Percentiles rank a stretch among this genome's conserved stretches.
Evolutionary conservation across 192 early-diverging fungal genomes (phyloP).

Genomic region (Gamsiella multidivaricata): DNA sequence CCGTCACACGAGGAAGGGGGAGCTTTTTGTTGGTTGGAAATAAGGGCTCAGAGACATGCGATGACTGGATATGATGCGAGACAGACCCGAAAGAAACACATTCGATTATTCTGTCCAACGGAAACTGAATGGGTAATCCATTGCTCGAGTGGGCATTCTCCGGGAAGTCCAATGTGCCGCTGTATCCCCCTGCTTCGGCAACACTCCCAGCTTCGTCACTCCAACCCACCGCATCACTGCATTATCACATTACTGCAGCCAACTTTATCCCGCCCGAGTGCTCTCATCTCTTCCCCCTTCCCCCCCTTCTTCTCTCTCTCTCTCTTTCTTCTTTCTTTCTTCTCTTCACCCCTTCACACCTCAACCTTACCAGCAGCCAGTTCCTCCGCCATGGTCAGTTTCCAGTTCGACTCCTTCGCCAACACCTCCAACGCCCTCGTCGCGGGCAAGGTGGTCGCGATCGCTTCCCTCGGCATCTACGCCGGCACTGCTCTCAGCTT

Average conservation of each 20-base stretch:
- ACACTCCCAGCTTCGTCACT: too few relatives aligned
- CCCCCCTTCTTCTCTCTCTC: slow-evolving; percentile 1
- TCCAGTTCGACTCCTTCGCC: slow-evolving; percentile 31
- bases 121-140: too few relatives aligned
- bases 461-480: slow-evolving; percentile 35
- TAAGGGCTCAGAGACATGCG: too few relatives aligned
- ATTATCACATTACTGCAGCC: too few relatives aligned
- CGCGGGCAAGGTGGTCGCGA: slow-evolving; percentile 26
- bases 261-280: background rate
- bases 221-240: too few relatives aligned
- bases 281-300: background rate
- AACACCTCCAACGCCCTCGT: slow-evolving; percentile 33
- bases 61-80: too few relatives aligned
- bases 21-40: too few relatives aligned
- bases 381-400: slow-evolving; percentile 10
- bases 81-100: too few relatives aligned
- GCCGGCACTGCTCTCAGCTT: slow-evolving; percentile 38
- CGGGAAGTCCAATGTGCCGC: too few relatives aligned
- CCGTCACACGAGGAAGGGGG: slow-evolving; percentile 1
- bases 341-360: background rate
- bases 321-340: background rate
- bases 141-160: too few relatives aligned
- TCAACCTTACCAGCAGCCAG: background rate
- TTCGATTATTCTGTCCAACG: too few relatives aligned
- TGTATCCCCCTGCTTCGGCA: too few relatives aligned